Percentiles rank a stretch among this genome's conserved stretches.
These are phyloP conservation scores for Asterionellopsis glacialis DNA, from an alignment of 108 stramenopile genomes.

Conservation along the genomic window DNA sequence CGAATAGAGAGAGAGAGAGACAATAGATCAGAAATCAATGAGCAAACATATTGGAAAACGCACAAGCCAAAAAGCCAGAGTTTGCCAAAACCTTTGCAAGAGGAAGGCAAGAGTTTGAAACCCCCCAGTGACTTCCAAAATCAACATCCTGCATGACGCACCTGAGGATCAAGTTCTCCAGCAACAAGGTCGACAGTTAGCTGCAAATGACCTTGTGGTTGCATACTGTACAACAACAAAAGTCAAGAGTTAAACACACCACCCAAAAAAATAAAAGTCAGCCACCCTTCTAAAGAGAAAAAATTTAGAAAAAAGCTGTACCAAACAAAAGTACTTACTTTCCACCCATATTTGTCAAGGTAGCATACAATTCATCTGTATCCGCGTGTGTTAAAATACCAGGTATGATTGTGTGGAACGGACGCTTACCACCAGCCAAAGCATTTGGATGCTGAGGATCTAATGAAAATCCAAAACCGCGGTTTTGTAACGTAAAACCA, in stretches of 20 bases:
- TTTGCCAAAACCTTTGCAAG: too few relatives aligned
- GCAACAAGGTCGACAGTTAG: slow-evolving; percentile 79
- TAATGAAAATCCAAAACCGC: slow-evolving; percentile 85
- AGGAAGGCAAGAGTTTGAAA: too few relatives aligned
- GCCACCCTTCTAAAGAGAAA: too few relatives aligned
- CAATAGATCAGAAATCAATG: too few relatives aligned
- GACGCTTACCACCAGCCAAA: slow-evolving; percentile 78
- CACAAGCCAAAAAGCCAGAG: too few relatives aligned
- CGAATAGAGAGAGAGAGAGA: too few relatives aligned
- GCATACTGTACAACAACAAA: slow-evolving; percentile 61
- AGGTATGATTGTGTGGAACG: slow-evolving; percentile 98
- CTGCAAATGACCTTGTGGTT: slow-evolving; percentile 96
- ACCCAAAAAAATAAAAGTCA: too few relatives aligned
- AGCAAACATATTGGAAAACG: too few relatives aligned
- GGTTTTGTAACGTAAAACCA: slow-evolving; percentile 96
- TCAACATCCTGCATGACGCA: too few relatives aligned
- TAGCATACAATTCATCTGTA: slow-evolving; percentile 81
- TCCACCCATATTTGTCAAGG: slow-evolving; percentile 93
- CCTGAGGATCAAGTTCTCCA: slow-evolving; percentile 61
- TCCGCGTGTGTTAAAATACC: slow-evolving; percentile 79
- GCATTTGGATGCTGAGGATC: slow-evolving; percentile 81
- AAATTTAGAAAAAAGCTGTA: too few relatives aligned
- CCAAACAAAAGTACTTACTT: slow-evolving; percentile 18
- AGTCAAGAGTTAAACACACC: too few relatives aligned
- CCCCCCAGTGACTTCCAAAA: too few relatives aligned